A percentile compares a stretch with the other conserved stretches of the same genome.
Conservation (phyloP, 371 early-diverging fungal species). For the Rhizopus delemar region DNA sequence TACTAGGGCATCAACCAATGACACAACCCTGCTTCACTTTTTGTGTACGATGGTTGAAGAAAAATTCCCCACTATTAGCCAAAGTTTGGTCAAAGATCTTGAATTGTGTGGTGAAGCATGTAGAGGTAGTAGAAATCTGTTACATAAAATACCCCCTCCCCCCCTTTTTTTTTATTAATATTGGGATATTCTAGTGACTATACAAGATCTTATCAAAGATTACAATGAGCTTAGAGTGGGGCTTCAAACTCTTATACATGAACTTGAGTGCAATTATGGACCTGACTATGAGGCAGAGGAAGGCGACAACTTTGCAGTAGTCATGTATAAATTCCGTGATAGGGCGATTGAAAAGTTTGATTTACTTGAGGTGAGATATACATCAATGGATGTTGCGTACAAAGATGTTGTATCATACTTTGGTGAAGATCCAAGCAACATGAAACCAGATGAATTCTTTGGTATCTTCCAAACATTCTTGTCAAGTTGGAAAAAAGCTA, state of each 20-base stretch:
- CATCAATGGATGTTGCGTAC: slow-evolving; percentile 67
- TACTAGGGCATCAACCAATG: slow-evolving; percentile 72
- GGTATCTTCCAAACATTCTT: slow-evolving; percentile 82
- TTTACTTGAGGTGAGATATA: slow-evolving; percentile 53
- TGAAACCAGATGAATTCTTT: slow-evolving; percentile 90
- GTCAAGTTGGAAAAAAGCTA: slow-evolving; percentile 65
- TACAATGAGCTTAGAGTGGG: slow-evolving; percentile 66
- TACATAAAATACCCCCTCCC: not conserved
- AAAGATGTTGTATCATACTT: slow-evolving; percentile 72
- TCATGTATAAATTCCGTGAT: slow-evolving; percentile 56
- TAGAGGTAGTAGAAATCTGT: slow-evolving; percentile 54
- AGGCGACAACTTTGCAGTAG: slow-evolving; percentile 42
- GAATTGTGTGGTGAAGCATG: slow-evolving; percentile 75
- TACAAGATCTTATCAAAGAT: slow-evolving; percentile 59
- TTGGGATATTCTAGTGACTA: slow-evolving; percentile 40
- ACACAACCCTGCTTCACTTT: slow-evolving; percentile 79
- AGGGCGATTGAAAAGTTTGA: slow-evolving; percentile 49
- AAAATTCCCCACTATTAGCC: slow-evolving; percentile 63
- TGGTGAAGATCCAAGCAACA: slow-evolving; percentile 80
- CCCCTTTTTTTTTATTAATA: not conserved
- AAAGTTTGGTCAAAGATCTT: slow-evolving; percentile 65
- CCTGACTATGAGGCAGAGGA: slow-evolving; percentile 28
- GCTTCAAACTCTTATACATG: slow-evolving; percentile 50
- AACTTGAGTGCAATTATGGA: slow-evolving; percentile 46
- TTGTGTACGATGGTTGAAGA: slow-evolving; percentile 70